phyloP scores from a whole-genome alignment of 1,284 basidiomycete genomes.

The Tilletia horrida region DNA sequence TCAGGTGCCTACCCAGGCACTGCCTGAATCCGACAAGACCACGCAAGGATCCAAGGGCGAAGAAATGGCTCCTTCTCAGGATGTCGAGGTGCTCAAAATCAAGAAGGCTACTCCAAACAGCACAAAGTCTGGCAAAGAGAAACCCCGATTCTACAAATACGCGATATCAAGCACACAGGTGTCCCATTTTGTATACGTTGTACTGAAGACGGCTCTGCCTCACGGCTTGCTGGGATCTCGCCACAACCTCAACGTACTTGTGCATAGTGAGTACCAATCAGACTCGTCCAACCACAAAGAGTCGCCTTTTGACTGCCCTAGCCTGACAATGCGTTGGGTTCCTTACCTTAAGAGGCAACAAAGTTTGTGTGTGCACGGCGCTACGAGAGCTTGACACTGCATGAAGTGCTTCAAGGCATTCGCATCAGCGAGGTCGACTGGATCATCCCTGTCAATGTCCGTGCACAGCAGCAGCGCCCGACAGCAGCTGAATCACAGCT shows the following conservation, averaged over 20 bases:
- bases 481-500: conserved; percentile 69
- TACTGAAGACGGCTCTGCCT: conserved; percentile 72
- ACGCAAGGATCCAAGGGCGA: not conserved
- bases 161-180: conserved; percentile 60
- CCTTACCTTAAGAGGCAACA: conserved; percentile 66
- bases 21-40: not conserved
- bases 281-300: no score
- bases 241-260: conserved; percentile 66
- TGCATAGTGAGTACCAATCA: conserved; percentile 61
- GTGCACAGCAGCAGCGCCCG: conserved; percentile 47
- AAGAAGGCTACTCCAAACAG: not conserved
- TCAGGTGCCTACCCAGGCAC: not conserved
- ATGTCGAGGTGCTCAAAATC: not conserved
- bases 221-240: conserved; percentile 72
- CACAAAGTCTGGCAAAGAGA: not conserved
- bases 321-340: no score
- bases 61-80: not conserved
- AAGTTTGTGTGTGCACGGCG: conserved; percentile 71
- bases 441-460: conserved; percentile 61
- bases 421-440: conserved; percentile 75
- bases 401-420: conserved; percentile 74
- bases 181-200: conserved; percentile 65
- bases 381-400: conserved; percentile 77
- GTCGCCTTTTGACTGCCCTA: no score
- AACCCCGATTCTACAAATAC: not conserved